A percentile compares a stretch with the other conserved stretches of the same genome.
Evolutionary conservation across 2,329 filamentous ascomycete species (phyloP).

Genomic region (Xylaria sp.): DNA sequence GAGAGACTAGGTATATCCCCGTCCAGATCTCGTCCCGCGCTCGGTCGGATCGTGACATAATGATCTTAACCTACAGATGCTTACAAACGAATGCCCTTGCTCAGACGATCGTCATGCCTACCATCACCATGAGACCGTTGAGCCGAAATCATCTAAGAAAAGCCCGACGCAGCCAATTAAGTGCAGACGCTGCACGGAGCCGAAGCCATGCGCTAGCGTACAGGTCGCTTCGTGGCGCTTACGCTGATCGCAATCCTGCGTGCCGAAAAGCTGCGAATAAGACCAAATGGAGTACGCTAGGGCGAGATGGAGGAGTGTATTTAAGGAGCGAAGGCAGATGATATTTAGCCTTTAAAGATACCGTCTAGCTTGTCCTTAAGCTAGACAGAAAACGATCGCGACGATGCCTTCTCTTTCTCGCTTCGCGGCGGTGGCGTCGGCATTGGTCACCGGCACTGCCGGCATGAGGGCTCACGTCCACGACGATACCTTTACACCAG

Average conservation of each 20-base stretch:
- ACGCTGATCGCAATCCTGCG: not conserved
- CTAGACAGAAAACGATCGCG: not conserved
- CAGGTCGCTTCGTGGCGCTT: not conserved
- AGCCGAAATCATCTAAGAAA: not conserved
- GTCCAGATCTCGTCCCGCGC: not conserved
- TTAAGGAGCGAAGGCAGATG: not conserved
- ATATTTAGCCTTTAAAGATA: not conserved
- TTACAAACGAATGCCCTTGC: too few species aligned
- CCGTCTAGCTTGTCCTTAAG: not conserved
- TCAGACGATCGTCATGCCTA: not conserved
- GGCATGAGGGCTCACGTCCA: conserved; percentile 26
- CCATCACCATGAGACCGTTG: not conserved
- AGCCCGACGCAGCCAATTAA: not conserved
- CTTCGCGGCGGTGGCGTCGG: conserved; percentile 13
- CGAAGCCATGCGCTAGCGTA: not conserved
- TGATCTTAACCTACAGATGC: too few species aligned
- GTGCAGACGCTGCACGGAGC: too few species aligned
- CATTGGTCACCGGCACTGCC: conserved; percentile 7
- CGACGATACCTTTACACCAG: conserved; percentile 30
- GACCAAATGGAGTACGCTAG: not conserved
- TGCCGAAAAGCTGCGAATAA: not conserved
- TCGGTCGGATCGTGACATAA: too few species aligned
- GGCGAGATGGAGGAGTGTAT: not conserved
- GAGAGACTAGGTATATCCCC: not conserved
- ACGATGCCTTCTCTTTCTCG: conserved; percentile 21